These are phyloP conservation scores for Colletotrichum higginsianum DNA, from an alignment of 2,329 filamentous ascomycete genomes.

Conservation along the genomic window DNA sequence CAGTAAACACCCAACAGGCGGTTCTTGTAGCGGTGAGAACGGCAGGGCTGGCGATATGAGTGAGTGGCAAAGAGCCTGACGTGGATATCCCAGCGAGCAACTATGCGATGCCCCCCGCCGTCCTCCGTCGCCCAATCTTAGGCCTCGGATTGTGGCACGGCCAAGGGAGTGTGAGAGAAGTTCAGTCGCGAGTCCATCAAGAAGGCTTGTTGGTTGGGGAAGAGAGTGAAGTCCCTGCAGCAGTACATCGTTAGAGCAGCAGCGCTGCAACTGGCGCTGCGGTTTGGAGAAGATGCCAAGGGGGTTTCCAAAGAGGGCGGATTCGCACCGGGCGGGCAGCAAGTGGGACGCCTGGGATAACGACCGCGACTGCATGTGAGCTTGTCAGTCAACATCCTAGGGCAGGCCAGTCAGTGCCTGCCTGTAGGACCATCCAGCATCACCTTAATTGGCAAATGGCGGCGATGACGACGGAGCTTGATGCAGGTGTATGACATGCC, in stretches of 20 bases:
- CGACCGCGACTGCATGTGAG: not conserved
- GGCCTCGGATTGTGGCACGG: not conserved
- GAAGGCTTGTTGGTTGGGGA: not conserved
- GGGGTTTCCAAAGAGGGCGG: not conserved
- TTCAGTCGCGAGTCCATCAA: not conserved
- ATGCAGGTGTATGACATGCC: slow-evolving; percentile 9
- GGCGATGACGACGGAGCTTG: slow-evolving; percentile 5
- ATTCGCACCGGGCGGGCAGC: slow-evolving; percentile 22
- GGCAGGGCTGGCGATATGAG: slow-evolving; percentile 27
- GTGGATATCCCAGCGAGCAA: slow-evolving; percentile 20
- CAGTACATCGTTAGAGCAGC: not conserved
- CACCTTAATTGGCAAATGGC: slow-evolving; percentile 12
- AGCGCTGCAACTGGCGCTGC: not conserved
- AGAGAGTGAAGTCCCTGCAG: slow-evolving; percentile 11
- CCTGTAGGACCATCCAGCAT: not conserved
- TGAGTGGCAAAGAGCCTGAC: not conserved
- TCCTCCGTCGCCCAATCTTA: not conserved
- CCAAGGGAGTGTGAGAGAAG: not conserved
- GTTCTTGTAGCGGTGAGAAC: slow-evolving; percentile 24
- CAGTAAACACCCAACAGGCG: slow-evolving; percentile 12
- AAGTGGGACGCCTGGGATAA: slow-evolving; percentile 23
- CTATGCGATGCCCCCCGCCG: slow-evolving; percentile 11
- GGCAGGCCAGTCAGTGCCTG: slow-evolving; percentile 7
- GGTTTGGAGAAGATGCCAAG: slow-evolving; percentile 27
- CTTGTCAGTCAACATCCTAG: slow-evolving; percentile 16